Conservation (phyloP, 2,329 filamentous ascomycete species). For the Cercospora zeae-maydis region DNA sequence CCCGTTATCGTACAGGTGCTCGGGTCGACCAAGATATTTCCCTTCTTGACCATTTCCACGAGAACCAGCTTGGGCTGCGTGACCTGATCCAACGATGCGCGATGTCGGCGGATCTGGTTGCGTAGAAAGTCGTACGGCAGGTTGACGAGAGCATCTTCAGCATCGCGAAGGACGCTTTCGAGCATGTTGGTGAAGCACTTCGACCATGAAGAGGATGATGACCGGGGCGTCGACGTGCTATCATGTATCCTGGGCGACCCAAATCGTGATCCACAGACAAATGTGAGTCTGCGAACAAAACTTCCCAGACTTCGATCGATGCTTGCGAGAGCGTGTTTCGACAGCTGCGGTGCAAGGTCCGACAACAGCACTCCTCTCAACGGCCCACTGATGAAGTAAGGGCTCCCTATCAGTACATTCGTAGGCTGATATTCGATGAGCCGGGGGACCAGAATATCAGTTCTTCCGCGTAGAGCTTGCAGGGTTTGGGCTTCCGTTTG, state of each 20-base stretch:
- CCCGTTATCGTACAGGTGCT: conserved; percentile 44
- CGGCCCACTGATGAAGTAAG: conserved; percentile 32
- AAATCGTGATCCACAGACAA: conserved; percentile 49
- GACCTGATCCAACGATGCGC: conserved; percentile 49
- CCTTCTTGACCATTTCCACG: conserved; percentile 47
- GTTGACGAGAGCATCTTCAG: conserved; percentile 57
- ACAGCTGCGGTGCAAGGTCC: conserved; percentile 33
- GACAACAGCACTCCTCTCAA: conserved; percentile 29
- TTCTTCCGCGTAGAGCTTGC: conserved; percentile 38
- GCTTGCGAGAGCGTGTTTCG: conserved; percentile 34
- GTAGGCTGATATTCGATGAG: conserved; percentile 38
- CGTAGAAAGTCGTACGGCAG: conserved; percentile 56
- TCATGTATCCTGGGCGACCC: conserved; percentile 36
- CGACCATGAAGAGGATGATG: conserved; percentile 50
- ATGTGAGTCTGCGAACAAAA: conserved; percentile 43
- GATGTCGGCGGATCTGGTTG: conserved; percentile 46
- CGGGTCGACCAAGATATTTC: conserved; percentile 52
- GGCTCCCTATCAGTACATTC: conserved; percentile 21
- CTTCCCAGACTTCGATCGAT: conserved; percentile 43
- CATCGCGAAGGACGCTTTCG: conserved; percentile 54
- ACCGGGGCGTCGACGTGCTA: neutral
- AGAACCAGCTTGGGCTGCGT: conserved; percentile 52
- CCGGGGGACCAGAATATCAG: conserved; percentile 38
- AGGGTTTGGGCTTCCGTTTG: conserved; percentile 41
- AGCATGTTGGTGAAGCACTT: conserved; percentile 52